Base-by-base conservation (phyloP, 2,329 filamentous ascomycete species). In the Aspergillus fischeri region DNA sequence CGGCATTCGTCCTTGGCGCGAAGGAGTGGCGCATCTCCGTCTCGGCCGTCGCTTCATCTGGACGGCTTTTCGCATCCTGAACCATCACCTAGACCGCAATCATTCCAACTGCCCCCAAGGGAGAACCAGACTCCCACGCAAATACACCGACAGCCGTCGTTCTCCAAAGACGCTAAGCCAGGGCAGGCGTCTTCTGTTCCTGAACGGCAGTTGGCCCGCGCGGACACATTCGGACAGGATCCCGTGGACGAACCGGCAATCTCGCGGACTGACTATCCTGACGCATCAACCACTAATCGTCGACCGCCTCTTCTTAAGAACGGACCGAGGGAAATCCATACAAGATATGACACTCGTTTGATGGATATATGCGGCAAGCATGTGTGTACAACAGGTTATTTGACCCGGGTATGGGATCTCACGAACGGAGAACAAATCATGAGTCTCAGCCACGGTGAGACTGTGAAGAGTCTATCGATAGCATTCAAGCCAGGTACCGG, bases 401-500 rank as follows among this genome's bases (percentile, higher is more conserved):
- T 94, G 60, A 97, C 93, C 1, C 85, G 91, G 59, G 90, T 92
- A 0, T 99, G 94, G 92, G 93, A 87, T 70, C 74, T 96, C 25
- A 77, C 86, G 10, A 91, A 91, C 54, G 93, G 93, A 2, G 90
- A 95, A 65, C 81, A 90, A 52, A 70, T 96, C 14, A 84, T 96
- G 81, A 94, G 86, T 65, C 76, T 96, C 61, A 83, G 86, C 52
- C 92, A 96, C 71, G 89, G 89, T 1, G 94, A 99, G 68, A 91
- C 89, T 1, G 81, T 91, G 60, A 96, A 90, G 70, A 88, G 90
- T 7, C 88, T 91, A 1, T 86, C 92, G 1, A 78, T 97, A 5
- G 83, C 86, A 0, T 99, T 99, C 75, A 95, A 96, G 70, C 92
- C 93, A 2, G 89, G 88, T 1, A 79, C 82, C 2, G 85, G 89